Evolutionary conservation across 768 basidiomycete species (phyloP).

Genomic region (Galerina marginata): DNA sequence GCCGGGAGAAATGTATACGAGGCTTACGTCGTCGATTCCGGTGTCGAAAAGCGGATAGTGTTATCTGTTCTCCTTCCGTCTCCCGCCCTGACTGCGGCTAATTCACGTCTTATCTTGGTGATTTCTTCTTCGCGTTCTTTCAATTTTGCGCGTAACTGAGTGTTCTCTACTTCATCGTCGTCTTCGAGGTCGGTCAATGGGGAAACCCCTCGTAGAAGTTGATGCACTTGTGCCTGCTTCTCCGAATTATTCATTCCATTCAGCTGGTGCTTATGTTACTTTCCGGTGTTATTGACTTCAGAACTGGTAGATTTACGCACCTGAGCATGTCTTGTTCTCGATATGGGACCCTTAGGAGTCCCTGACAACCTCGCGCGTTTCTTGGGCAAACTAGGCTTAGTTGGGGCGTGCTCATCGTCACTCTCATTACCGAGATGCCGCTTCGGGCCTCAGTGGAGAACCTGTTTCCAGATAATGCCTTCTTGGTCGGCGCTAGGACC

Average conservation of each 20-base stretch:
- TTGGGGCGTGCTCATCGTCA: too few species aligned
- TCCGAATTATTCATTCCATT: too few species aligned
- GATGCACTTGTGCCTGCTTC: conserved; percentile 6
- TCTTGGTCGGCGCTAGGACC: conserved; percentile 35
- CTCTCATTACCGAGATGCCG: conserved; percentile 10
- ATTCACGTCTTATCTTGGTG: conserved; percentile 8
- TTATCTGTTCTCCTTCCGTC: not conserved
- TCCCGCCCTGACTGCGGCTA: conserved; percentile 4
- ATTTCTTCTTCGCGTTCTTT: conserved; percentile 12
- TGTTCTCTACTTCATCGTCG: conserved; percentile 29
- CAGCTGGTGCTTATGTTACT: too few species aligned
- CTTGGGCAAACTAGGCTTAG: not conserved
- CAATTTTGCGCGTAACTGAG: conserved; percentile 7
- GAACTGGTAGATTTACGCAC: conserved; percentile 25
- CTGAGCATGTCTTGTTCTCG: conserved; percentile 47
- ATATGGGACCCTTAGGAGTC: conserved; percentile 19
- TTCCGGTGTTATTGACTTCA: too few species aligned
- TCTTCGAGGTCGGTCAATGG: conserved; percentile 39
- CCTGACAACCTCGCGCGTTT: conserved; percentile 14
- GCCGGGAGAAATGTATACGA: not conserved
- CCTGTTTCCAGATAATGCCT: conserved; percentile 44
- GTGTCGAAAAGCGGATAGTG: conserved; percentile 4
- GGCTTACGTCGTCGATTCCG: conserved; percentile 9
- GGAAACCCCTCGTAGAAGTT: conserved; percentile 31
- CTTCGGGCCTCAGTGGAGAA: conserved; percentile 29